These are phyloP conservation scores for Claviceps africana DNA, from an alignment of 2,329 filamentous ascomycete genomes.

Conservation along the genomic window DNA sequence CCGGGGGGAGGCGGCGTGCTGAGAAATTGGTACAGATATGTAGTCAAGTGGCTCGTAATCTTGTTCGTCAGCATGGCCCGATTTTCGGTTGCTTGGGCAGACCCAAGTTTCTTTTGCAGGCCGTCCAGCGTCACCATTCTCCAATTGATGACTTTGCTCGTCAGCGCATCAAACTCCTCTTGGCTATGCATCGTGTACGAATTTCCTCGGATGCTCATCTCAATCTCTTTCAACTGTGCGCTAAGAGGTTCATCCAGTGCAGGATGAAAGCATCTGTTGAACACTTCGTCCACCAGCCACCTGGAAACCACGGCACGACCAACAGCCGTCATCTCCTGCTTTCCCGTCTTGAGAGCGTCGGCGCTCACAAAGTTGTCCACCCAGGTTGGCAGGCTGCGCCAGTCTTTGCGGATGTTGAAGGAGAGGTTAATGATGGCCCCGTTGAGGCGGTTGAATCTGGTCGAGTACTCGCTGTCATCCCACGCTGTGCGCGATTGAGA, in stretches of 20 bases:
- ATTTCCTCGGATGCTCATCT: slow-evolving; percentile 71
- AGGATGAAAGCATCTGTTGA: slow-evolving; percentile 86
- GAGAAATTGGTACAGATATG: slow-evolving; percentile 58
- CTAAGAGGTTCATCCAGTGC: slow-evolving; percentile 66
- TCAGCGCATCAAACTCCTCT: slow-evolving; percentile 80
- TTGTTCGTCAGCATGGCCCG: slow-evolving; percentile 54
- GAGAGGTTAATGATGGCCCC: slow-evolving; percentile 89
- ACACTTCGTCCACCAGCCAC: slow-evolving; percentile 85
- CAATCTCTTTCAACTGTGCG: slow-evolving; percentile 67
- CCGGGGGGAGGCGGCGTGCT: slow-evolving; percentile 64
- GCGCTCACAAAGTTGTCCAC: slow-evolving; percentile 66
- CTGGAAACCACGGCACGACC: slow-evolving; percentile 77
- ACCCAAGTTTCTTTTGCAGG: slow-evolving; percentile 55
- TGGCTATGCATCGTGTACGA: slow-evolving; percentile 60
- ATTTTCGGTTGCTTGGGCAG: slow-evolving; percentile 51
- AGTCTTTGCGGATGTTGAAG: slow-evolving; percentile 93
- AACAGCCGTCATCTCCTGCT: slow-evolving; percentile 95
- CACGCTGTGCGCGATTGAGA: slow-evolving; percentile 87
- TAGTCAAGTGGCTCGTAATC: slow-evolving; percentile 54
- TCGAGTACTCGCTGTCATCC: slow-evolving; percentile 87
- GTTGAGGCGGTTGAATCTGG: slow-evolving; percentile 78
- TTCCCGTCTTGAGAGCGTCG: slow-evolving; percentile 73
- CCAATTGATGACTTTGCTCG: slow-evolving; percentile 82
- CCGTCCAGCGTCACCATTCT: slow-evolving; percentile 86
- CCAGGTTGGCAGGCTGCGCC: slow-evolving; percentile 71